Conservation (phyloP, 768 basidiomycete genomes). For the Flagelloscypha sp. region DNA sequence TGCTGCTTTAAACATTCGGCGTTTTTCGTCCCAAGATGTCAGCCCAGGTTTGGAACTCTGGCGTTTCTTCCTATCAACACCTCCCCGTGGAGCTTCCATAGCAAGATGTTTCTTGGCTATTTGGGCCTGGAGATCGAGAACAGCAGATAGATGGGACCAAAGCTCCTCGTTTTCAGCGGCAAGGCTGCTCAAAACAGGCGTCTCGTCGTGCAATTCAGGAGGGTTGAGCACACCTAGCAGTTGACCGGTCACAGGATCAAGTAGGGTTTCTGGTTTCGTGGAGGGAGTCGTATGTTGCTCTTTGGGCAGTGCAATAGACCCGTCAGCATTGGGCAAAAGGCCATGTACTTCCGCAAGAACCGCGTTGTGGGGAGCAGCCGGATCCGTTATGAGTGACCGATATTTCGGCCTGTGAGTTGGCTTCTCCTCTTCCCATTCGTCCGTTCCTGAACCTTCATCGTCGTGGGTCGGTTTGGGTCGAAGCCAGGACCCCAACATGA, state of each 20-base stretch:
- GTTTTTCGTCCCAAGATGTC: conserved; percentile 7
- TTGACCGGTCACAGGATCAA: conserved; percentile 24
- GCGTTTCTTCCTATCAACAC: conserved; percentile 34
- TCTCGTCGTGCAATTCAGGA: no score
- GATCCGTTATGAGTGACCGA: conserved; percentile 16
- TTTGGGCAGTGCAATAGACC: conserved; percentile 1
- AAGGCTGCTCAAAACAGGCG: no score
- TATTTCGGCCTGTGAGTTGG: conserved; percentile 3
- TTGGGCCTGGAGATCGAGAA: conserved; percentile 66
- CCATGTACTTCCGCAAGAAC: conserved; percentile 47
- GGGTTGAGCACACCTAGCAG: conserved; percentile 13
- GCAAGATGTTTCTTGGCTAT: conserved; percentile 66
- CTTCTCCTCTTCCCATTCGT: conserved; percentile 16
- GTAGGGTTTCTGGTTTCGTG: conserved; percentile 16
- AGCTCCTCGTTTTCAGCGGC: conserved; percentile 38
- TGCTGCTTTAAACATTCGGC: conserved; percentile 2
- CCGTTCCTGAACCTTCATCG: conserved; percentile 16
- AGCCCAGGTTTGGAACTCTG: conserved; percentile 17
- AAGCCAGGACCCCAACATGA: no score
- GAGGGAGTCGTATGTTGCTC: conserved; percentile 3
- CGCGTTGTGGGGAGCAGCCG: conserved; percentile 56
- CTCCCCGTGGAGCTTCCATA: no score
- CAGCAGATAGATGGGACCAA: conserved; percentile 61
- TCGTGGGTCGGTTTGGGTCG: no score
- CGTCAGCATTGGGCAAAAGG: conserved; percentile 2